Conservation (phyloP, 352 stramenopile species). For the Phytophthora tentaculata region DNA sequence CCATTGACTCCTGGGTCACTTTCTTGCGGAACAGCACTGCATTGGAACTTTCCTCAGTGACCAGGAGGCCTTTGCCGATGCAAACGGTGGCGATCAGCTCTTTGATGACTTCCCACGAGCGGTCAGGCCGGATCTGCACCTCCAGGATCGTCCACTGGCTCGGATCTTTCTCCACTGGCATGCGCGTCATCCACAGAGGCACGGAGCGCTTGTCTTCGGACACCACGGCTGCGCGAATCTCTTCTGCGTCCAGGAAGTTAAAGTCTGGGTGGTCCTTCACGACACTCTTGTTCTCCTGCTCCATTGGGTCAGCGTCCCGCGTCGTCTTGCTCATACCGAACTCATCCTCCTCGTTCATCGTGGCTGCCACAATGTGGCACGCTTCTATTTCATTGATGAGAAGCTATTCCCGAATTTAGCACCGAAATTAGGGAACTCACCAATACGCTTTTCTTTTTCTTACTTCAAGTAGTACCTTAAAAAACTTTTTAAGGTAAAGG, state of each 20-base stretch:
- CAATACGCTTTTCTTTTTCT: too few species aligned
- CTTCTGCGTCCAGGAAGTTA: slow-evolving; percentile 46
- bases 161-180: slow-evolving; percentile 70
- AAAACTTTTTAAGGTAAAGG: too few species aligned
- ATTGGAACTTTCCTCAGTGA: slow-evolving; percentile 57
- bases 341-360: slow-evolving; percentile 67
- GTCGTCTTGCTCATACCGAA: slow-evolving; percentile 71
- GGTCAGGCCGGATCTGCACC: slow-evolving; percentile 73
- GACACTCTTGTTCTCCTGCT: slow-evolving; percentile 50
- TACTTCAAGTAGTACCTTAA: too few species aligned
- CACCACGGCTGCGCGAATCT: slow-evolving; percentile 39
- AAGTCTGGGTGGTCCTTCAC: slow-evolving; percentile 82
- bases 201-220: slow-evolving; percentile 40
- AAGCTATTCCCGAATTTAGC: too few species aligned
- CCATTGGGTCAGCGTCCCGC: slow-evolving; percentile 73
- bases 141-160: slow-evolving; percentile 74
- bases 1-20: slow-evolving; percentile 61
- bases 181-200: slow-evolving; percentile 59
- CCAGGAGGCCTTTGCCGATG: slow-evolving; percentile 75
- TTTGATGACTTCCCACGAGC: slow-evolving; percentile 77
- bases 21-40: slow-evolving; percentile 81
- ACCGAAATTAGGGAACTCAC: too few species aligned
- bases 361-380: too few species aligned
- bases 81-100: slow-evolving; percentile 81
- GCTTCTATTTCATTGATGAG: too few species aligned